These are phyloP conservation scores for Cutaneotrichosporon curvatum DNA, from an alignment of 1,284 basidiomycete species.

Conservation along the genomic window DNA sequence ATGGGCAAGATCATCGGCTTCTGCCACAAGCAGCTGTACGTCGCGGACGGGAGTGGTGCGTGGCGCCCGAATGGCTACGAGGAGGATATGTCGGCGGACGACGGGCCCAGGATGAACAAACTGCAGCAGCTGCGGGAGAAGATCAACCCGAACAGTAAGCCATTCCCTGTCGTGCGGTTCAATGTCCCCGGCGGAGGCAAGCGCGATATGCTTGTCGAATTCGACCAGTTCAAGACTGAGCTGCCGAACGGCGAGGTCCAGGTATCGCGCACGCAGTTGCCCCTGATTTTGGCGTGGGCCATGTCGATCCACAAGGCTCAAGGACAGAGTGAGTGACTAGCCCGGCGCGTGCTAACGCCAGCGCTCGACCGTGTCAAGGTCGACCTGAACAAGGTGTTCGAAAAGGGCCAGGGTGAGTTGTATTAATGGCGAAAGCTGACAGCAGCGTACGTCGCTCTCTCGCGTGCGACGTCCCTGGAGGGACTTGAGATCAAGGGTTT, in stretches of 20 bases:
- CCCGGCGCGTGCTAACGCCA: constrained; percentile 7
- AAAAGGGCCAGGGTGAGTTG: constrained; percentile 60
- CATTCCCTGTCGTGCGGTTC: constrained; percentile 73
- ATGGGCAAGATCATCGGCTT: constrained; percentile 71
- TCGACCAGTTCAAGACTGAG: constrained; percentile 78
- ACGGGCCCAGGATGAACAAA: constrained; percentile 43
- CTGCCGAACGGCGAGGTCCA: constrained; percentile 73
- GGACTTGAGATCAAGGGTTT: constrained; percentile 88
- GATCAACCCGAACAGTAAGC: constrained; percentile 26
- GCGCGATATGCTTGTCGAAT: constrained; percentile 56
- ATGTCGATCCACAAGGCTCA: constrained; percentile 95
- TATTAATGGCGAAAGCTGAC: neutral
- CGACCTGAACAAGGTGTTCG: constrained; percentile 54
- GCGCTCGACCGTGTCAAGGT: constrained; percentile 46
- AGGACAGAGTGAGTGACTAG: constrained; percentile 57
- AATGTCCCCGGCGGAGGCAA: constrained; percentile 54
- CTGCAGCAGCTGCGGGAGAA: constrained; percentile 32
- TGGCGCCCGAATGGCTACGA: constrained; percentile 20
- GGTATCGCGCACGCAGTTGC: constrained; percentile 64
- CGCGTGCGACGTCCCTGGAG: constrained; percentile 84
- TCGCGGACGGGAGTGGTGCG: constrained; percentile 23
- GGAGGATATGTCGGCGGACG: constrained; percentile 24
- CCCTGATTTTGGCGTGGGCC: constrained; percentile 82
- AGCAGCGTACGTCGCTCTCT: constrained; percentile 88
- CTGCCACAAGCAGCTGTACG: constrained; percentile 31